Percentiles rank a stretch among this genome's conserved stretches.
Evolutionary conservation across 2,329 filamentous ascomycete genomes (phyloP).

Genomic region (Cercospora janseana): DNA sequence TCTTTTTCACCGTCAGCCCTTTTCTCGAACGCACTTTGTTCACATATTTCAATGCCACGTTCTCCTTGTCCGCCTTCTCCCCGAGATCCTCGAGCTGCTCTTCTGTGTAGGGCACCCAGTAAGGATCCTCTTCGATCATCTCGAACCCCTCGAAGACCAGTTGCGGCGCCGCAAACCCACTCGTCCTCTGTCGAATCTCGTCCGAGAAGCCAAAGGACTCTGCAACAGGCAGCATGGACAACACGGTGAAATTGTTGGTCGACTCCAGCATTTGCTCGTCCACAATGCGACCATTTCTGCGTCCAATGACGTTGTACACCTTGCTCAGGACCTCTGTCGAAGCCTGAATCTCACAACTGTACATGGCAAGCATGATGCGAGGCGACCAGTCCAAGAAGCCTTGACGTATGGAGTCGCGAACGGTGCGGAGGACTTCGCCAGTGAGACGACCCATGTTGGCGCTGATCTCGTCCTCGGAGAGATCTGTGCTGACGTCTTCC

Average conservation of each 20-base stretch:
- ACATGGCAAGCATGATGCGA: slow-evolving; percentile 94
- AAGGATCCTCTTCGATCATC: slow-evolving; percentile 90
- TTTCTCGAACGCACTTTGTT: slow-evolving; percentile 83
- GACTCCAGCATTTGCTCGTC: slow-evolving; percentile 92
- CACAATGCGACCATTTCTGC: slow-evolving; percentile 82
- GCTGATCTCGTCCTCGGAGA: slow-evolving; percentile 55
- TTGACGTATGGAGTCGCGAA: slow-evolving; percentile 76
- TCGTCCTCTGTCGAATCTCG: slow-evolving; percentile 92
- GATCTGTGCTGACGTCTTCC: slow-evolving; percentile 68
- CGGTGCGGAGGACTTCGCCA: slow-evolving; percentile 86
- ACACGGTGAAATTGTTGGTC: slow-evolving; percentile 93
- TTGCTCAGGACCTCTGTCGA: slow-evolving; percentile 90
- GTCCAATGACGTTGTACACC: slow-evolving; percentile 96
- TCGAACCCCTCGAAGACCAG: slow-evolving; percentile 92
- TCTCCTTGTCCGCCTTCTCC: slow-evolving; percentile 89
- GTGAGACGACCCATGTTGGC: slow-evolving; percentile 77
- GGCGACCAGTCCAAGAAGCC: slow-evolving; percentile 96
- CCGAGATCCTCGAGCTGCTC: slow-evolving; percentile 95
- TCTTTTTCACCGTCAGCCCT: slow-evolving; percentile 76
- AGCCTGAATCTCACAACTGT: slow-evolving; percentile 95
- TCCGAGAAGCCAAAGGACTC: slow-evolving; percentile 95
- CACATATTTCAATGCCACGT: slow-evolving; percentile 94
- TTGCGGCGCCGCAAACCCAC: slow-evolving; percentile 86
- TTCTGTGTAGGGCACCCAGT: slow-evolving; percentile 96
- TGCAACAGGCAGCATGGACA: slow-evolving; percentile 81